A percentile compares a stretch with the other conserved stretches of the same genome.
Evolutionary conservation across 257 asterid genomes (phyloP).

Genomic region (Solanum sejunctum): DNA sequence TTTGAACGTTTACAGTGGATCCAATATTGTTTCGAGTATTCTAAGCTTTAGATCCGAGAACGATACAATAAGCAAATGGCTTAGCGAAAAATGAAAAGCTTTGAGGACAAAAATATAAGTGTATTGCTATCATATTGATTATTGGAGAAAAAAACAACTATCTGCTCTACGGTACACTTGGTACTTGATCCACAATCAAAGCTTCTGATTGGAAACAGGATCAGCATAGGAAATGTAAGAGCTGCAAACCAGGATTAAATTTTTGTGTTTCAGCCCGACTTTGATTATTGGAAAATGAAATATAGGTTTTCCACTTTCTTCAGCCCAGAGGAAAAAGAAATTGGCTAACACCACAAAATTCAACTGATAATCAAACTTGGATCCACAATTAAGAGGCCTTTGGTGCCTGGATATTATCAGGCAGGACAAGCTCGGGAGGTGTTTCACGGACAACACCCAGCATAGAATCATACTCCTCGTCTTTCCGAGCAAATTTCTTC

Average conservation of each 20-base stretch:
- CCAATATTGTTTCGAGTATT: no score
- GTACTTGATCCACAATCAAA: neutral
- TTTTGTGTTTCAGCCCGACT: constrained; percentile 19
- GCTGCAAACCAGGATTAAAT: constrained; percentile 27
- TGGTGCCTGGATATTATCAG: constrained; percentile 32
- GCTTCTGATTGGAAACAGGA: neutral
- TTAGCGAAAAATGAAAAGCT: no score
- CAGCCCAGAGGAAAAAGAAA: neutral
- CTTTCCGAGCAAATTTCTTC: constrained; percentile 52
- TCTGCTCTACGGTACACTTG: neutral
- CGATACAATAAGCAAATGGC: no score
- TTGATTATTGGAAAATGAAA: constrained; percentile 27
- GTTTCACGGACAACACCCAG: constrained; percentile 42
- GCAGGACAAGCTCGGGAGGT: constrained; percentile 34
- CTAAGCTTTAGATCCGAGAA: no score
- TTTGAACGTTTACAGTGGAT: no score
- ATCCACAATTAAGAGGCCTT: constrained; percentile 24
- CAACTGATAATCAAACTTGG: neutral
- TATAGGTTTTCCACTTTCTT: constrained; percentile 9
- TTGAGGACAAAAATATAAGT: no score
- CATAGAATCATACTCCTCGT: constrained; percentile 48
- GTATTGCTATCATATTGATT: neutral
- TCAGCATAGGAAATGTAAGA: constrained; percentile 5
- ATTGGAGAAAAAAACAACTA: neutral
- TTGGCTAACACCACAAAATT: neutral